These are phyloP conservation scores for Backusella luteola DNA, from an alignment of 192 early-diverging fungal genomes.

Conservation along the genomic window DNA sequence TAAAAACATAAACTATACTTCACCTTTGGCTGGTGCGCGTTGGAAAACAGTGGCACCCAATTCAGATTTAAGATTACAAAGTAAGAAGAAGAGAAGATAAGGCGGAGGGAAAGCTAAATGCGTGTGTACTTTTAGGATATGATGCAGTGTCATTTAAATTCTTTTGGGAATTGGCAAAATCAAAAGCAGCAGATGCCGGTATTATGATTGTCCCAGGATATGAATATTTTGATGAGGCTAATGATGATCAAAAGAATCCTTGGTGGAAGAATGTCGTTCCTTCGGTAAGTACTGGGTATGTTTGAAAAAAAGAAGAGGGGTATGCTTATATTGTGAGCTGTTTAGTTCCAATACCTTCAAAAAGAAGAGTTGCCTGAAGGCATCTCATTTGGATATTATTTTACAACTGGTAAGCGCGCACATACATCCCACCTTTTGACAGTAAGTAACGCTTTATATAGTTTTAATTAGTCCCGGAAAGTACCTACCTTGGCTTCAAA, in stretches of 20 bases:
- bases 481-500: slow-evolving; percentile 65
- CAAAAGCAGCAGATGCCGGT: slow-evolving; percentile 39
- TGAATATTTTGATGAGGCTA: slow-evolving; percentile 39
- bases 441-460: not conserved
- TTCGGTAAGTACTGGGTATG: slow-evolving; percentile 32
- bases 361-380: slow-evolving; percentile 18
- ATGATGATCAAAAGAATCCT: slow-evolving; percentile 21
- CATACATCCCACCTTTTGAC: not conserved
- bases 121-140: slow-evolving; percentile 23
- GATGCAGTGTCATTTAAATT: slow-evolving; percentile 41
- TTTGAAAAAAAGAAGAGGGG: not conserved
- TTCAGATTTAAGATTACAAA: slow-evolving; percentile 32
- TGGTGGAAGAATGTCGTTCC: slow-evolving; percentile 49
- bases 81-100: slow-evolving; percentile 16
- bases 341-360: slow-evolving; percentile 12
- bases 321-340: not conserved
- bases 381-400: slow-evolving; percentile 30
- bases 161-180: slow-evolving; percentile 38
- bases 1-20: slow-evolving; percentile 47
- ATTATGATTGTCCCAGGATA: slow-evolving; percentile 33
- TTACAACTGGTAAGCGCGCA: slow-evolving; percentile 36
- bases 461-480: slow-evolving; percentile 61
- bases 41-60: slow-evolving; percentile 39
- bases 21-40: slow-evolving; percentile 52
- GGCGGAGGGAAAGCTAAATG: too few relatives aligned